Percentiles rank a stretch among this genome's conserved stretches.
Evolutionary conservation across 306 rosid genomes (phyloP).

Genomic region (Begonia peltatifolia): DNA sequence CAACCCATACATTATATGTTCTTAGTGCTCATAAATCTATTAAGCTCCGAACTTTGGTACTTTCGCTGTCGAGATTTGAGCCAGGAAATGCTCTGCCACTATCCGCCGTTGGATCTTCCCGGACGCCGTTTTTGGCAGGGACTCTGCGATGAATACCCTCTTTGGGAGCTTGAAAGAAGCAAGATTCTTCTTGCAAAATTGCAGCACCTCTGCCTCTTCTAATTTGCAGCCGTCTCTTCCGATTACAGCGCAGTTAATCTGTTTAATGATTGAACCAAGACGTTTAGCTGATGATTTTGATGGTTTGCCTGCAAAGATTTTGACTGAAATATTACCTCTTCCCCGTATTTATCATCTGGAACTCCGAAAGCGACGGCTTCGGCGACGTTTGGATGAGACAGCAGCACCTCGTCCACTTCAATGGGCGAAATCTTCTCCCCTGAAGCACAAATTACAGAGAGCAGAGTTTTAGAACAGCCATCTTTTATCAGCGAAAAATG

Average conservation of each 20-base stretch:
- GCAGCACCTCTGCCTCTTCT: constrained; percentile 34
- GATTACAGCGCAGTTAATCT: constrained; percentile 52
- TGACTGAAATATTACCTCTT: constrained; percentile 26
- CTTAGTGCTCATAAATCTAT: too few relatives aligned
- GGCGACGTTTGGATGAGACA: constrained; percentile 39
- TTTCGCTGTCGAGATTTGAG: constrained; percentile 9
- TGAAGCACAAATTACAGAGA: constrained; percentile 1
- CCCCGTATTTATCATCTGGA: constrained; percentile 53
- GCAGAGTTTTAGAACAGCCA: too few relatives aligned
- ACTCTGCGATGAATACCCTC: constrained; percentile 40
- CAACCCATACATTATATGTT: too few relatives aligned
- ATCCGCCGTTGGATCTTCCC: constrained; percentile 52
- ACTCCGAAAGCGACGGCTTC: constrained; percentile 64
- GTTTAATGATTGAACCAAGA: neutral
- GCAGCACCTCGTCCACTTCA: constrained; percentile 57
- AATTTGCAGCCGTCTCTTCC: constrained; percentile 43
- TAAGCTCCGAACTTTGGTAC: neutral
- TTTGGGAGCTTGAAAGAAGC: constrained; percentile 57
- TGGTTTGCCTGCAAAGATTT: neutral
- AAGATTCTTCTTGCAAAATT: constrained; percentile 35
- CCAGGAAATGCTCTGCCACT: constrained; percentile 36
- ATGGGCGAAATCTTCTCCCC: constrained; percentile 76
- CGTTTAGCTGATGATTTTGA: neutral
- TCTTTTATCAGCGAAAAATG: too few relatives aligned
- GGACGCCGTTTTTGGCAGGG: constrained; percentile 54